A percentile compares a stretch with the other conserved stretches of the same genome.
These are phyloP conservation scores for Dittrichia graveolens DNA, from an alignment of 129 eudicot species.

Conservation along the genomic window DNA sequence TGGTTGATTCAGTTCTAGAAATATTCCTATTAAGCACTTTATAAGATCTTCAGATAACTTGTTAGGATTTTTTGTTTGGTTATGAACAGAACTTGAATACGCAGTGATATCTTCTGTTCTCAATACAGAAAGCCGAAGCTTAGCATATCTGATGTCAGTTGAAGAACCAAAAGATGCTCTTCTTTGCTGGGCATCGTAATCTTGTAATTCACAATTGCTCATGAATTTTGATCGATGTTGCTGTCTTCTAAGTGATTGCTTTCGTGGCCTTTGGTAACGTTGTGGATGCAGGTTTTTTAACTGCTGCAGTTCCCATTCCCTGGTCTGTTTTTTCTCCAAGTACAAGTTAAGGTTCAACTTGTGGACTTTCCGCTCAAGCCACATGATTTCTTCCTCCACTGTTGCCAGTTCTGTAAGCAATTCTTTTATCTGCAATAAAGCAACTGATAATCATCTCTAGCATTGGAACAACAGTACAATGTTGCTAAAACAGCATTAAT, in stretches of 20 bases:
- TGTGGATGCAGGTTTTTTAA: slow-evolving; percentile 39
- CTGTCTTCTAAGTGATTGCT: slow-evolving; percentile 37
- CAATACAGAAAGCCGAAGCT: slow-evolving; percentile 17
- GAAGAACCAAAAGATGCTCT: slow-evolving; percentile 61
- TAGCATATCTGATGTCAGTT: slow-evolving; percentile 36
- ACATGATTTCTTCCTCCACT: slow-evolving; percentile 73
- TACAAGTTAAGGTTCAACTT: slow-evolving; percentile 53
- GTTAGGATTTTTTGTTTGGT: slow-evolving; percentile 54
- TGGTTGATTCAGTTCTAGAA: slow-evolving; percentile 54
- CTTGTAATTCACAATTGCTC: slow-evolving; percentile 33
- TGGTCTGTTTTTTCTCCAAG: slow-evolving; percentile 56
- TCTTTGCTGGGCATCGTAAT: slow-evolving; percentile 42
- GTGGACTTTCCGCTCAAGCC: slow-evolving; percentile 60
- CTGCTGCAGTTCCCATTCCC: slow-evolving; percentile 48
- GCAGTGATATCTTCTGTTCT: slow-evolving; percentile 30
- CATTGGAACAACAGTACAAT: neutral
- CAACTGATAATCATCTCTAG: neutral
- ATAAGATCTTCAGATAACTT: slow-evolving; percentile 77
- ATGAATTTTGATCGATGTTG: slow-evolving; percentile 32
- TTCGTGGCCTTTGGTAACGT: slow-evolving; percentile 41
- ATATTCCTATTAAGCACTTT: slow-evolving; percentile 70
- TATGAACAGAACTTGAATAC: slow-evolving; percentile 26
- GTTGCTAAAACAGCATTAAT: neutral
- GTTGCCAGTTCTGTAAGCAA: slow-evolving; percentile 69
- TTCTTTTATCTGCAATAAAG: slow-evolving; percentile 54